phyloP scores from a whole-genome alignment of 495 filamentous ascomycete species.

The Penicillium steckii region DNA sequence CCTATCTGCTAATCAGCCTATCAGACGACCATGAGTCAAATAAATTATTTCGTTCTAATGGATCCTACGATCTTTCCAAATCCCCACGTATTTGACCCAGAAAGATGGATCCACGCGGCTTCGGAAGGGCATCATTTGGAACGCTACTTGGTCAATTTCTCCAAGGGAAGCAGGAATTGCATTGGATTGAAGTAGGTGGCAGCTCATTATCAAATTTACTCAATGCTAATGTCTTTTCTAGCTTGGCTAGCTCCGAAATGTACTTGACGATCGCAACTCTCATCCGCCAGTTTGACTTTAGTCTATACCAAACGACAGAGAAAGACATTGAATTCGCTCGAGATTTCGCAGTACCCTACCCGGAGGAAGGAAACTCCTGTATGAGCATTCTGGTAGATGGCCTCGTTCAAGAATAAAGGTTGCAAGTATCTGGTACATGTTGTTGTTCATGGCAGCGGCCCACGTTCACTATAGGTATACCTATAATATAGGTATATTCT shows the following conservation, averaged over 20 bases:
- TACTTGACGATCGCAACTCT: slow-evolving; percentile 35
- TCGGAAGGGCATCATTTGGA: slow-evolving; percentile 30
- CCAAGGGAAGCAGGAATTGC: slow-evolving; percentile 41
- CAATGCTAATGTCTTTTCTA: slow-evolving; percentile 9
- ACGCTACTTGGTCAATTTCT: slow-evolving; percentile 38
- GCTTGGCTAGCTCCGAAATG: slow-evolving; percentile 42
- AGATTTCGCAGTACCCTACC: slow-evolving; percentile 20
- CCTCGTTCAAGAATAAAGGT: too few species aligned
- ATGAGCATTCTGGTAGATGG: neutral
- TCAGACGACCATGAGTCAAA: slow-evolving; percentile 37
- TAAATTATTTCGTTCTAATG: slow-evolving; percentile 41
- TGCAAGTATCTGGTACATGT: too few species aligned
- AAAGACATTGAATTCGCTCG: slow-evolving; percentile 28
- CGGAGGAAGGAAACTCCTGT: neutral
- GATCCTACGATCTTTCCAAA: slow-evolving; percentile 47
- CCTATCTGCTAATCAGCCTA: neutral
- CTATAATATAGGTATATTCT: too few species aligned
- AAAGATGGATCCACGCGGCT: slow-evolving; percentile 46
- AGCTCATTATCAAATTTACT: neutral
- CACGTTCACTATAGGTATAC: too few species aligned
- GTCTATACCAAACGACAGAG: slow-evolving; percentile 31
- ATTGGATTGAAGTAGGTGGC: slow-evolving; percentile 35
- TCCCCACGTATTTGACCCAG: slow-evolving; percentile 45
- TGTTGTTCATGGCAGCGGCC: too few species aligned
- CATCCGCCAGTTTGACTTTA: slow-evolving; percentile 37